Evolutionary conservation across 2,329 filamentous ascomycete species (phyloP).

Genomic region (Falciphora oryzae): DNA sequence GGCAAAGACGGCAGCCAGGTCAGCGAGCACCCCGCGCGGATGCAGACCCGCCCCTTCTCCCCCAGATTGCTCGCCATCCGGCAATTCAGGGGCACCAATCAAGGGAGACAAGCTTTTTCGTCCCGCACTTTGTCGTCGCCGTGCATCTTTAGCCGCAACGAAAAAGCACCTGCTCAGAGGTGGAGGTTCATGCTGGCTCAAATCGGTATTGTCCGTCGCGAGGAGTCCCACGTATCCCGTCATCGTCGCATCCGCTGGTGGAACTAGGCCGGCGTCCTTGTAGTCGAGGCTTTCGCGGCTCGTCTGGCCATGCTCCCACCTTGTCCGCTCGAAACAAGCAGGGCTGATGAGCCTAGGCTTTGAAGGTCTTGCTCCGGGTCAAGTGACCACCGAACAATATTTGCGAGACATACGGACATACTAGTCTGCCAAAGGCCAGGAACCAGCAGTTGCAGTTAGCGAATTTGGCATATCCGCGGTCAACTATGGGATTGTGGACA

Average conservation of each 20-base stretch:
- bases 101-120: not conserved
- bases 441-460: not conserved
- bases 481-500: not conserved
- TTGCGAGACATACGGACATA: no score
- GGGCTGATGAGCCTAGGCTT: no score
- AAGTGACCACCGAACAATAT: no score
- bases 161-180: not conserved
- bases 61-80: not conserved
- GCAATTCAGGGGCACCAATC: not conserved
- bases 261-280: not conserved
- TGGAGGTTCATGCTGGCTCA: not conserved
- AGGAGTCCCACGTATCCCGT: not conserved
- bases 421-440: no score
- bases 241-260: not conserved
- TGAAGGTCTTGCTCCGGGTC: no score
- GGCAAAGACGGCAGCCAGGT: not conserved
- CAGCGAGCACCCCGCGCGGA: not conserved
- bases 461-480: not conserved
- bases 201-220: not conserved
- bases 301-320: no score
- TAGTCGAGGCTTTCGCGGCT: not conserved
- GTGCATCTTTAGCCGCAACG: not conserved
- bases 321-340: no score
- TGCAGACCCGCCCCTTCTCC: not conserved
- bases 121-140: not conserved